Percentiles rank a stretch among this genome's conserved stretches.
phyloP scores from a whole-genome alignment of 129 eudicot species.

The Chrysanthemum seticuspe region DNA sequence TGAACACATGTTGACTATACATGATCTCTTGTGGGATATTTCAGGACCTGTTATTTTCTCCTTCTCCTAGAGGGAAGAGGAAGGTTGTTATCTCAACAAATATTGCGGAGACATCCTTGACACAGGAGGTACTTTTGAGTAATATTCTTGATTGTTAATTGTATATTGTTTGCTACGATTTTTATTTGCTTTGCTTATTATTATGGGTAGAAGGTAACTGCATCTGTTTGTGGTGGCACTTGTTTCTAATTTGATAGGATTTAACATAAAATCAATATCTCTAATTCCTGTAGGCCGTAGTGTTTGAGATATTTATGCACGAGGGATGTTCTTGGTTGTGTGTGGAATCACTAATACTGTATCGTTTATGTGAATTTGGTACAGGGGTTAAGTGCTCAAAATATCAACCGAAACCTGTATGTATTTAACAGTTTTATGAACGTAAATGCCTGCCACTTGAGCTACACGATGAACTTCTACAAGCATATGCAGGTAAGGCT shows the following conservation, averaged over 20 bases:
- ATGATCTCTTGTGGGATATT: conserved; percentile 5
- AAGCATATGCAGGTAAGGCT: conserved; percentile 78
- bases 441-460: conserved; percentile 74
- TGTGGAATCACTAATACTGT: conserved; percentile 9
- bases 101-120: conserved; percentile 94
- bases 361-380: conserved; percentile 21
- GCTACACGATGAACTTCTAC: conserved; percentile 62
- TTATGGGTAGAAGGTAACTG: too few species aligned
- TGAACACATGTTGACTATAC: too few species aligned
- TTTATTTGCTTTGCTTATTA: too few species aligned
- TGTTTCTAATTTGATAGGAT: not conserved
- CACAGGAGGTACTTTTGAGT: conserved; percentile 68
- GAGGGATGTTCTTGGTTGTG: conserved; percentile 18
- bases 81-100: conserved; percentile 95
- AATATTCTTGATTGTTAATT: not conserved
- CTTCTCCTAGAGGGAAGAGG: conserved; percentile 92
- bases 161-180: too few species aligned
- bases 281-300: not conserved
- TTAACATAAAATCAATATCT: conserved; percentile 5
- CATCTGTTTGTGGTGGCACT: not conserved
- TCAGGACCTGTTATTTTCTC: conserved; percentile 85
- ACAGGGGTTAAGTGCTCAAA: conserved; percentile 66
- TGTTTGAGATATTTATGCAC: conserved; percentile 9
- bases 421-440: conserved; percentile 95
- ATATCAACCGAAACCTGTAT: conserved; percentile 66